phyloP scores from a whole-genome alignment of 1,284 basidiomycete species.

The Limonomyces culmigenus region DNA sequence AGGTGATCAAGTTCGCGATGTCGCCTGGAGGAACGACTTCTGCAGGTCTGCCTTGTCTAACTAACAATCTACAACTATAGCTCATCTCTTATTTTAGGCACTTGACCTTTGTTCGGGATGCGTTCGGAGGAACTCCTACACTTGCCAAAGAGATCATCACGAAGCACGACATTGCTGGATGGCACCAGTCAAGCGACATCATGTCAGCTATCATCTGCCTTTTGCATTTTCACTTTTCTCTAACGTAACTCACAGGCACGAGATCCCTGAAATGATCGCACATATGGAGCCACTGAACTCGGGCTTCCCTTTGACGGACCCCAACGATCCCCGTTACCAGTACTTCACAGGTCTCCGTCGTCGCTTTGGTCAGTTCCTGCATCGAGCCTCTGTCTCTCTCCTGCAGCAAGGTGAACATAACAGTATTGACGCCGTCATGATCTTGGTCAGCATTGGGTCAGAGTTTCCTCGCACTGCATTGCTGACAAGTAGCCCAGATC shows the following conservation, averaged over 20 bases:
- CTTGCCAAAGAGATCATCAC: constrained; percentile 34
- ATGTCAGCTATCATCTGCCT: constrained; percentile 23
- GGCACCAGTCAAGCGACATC: constrained; percentile 36
- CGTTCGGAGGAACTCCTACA: constrained; percentile 52
- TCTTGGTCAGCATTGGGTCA: constrained; percentile 30
- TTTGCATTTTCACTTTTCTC: constrained; percentile 1
- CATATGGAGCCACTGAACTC: constrained; percentile 37
- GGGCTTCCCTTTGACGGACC: constrained; percentile 56
- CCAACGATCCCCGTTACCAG: constrained; percentile 47
- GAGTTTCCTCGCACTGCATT: not conserved
- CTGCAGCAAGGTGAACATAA: constrained; percentile 68
- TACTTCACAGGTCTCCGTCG: constrained; percentile 43
- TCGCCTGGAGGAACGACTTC: constrained; percentile 78
- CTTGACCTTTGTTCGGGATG: constrained; percentile 47
- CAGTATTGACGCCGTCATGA: constrained; percentile 72
- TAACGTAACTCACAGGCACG: constrained; percentile 23
- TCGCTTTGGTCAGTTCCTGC: constrained; percentile 57
- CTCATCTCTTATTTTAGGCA: constrained; percentile 22
- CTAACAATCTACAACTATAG: constrained; percentile 2
- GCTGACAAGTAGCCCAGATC: constrained; percentile 21
- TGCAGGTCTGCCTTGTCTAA: constrained; percentile 40
- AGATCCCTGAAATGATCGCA: constrained; percentile 60
- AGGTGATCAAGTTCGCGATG: constrained; percentile 33
- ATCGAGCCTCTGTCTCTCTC: constrained; percentile 51
- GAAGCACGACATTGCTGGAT: constrained; percentile 21